Conservation (phyloP, 495 filamentous ascomycete genomes). For the Xylaria sp. region DNA sequence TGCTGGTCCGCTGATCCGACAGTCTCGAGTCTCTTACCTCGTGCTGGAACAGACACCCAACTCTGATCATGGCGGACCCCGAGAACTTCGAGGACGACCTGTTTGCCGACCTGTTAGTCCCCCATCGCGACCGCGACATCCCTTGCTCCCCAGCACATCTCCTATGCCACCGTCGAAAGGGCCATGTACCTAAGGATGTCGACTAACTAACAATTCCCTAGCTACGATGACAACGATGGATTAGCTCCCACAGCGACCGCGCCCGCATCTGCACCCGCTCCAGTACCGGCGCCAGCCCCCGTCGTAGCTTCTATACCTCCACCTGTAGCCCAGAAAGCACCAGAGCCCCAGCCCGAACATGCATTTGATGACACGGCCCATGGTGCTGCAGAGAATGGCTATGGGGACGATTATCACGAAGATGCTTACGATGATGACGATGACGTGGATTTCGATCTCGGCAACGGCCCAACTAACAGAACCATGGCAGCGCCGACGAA, state of each 20-base stretch:
- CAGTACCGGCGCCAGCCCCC: conserved; percentile 28
- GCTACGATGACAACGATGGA: conserved; percentile 86
- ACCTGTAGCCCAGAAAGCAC: conserved; percentile 29
- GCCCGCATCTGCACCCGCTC: conserved; percentile 39
- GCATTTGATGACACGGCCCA: conserved; percentile 31
- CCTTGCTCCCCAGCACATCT: not conserved
- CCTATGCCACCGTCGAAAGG: not conserved
- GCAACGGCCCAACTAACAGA: conserved; percentile 48
- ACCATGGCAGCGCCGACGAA: conserved; percentile 45
- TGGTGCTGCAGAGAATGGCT: conserved; percentile 53
- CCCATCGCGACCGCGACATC: not conserved
- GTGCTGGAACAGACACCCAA: not conserved
- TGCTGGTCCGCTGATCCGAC: not conserved
- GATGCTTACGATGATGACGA: conserved; percentile 65
- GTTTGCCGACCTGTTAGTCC: conserved; percentile 93
- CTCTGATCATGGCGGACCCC: conserved; percentile 74
- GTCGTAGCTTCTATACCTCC: conserved; percentile 26
- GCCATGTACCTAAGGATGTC: too few species aligned
- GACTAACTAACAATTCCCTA: conserved; percentile 40
- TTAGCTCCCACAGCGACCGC: conserved; percentile 42
- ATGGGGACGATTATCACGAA: conserved; percentile 64
- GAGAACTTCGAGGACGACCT: conserved; percentile 97
- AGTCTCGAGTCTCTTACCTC: not conserved
- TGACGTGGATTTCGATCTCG: conserved; percentile 65
- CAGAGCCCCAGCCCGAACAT: conserved; percentile 30